phyloP scores from a whole-genome alignment of 768 basidiomycete genomes.

The Glaciozyma martinii region DNA sequence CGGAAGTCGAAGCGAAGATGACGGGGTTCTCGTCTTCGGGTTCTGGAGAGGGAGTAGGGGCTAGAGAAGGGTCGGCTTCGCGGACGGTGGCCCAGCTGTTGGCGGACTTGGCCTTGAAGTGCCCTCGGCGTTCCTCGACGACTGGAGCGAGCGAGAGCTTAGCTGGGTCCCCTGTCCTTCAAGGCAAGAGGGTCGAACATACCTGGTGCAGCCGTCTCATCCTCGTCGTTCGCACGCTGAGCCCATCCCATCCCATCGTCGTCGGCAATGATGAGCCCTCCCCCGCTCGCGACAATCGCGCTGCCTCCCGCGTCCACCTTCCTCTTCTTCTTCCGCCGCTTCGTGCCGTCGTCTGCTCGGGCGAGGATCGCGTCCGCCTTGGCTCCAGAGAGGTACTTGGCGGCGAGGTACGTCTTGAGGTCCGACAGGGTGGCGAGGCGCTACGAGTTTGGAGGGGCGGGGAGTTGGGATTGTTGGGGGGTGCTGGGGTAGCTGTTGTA shows the following conservation, averaged over 20 bases:
- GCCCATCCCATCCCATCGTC: slow-evolving; percentile 38
- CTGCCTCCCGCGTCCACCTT: slow-evolving; percentile 45
- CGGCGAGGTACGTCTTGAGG: slow-evolving; percentile 73
- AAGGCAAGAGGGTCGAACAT: slow-evolving; percentile 9
- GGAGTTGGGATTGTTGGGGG: not conserved
- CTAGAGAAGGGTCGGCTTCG: slow-evolving; percentile 13
- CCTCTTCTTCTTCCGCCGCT: slow-evolving; percentile 60
- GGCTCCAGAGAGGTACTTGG: slow-evolving; percentile 91
- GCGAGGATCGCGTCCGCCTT: slow-evolving; percentile 92
- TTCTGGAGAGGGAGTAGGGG: not conserved
- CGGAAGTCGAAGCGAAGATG: slow-evolving; percentile 20
- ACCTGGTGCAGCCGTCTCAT: slow-evolving; percentile 40
- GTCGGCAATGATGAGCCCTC: slow-evolving; percentile 37
- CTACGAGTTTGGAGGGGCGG: not conserved
- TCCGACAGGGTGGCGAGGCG: slow-evolving; percentile 1
- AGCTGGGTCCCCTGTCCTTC: not conserved
- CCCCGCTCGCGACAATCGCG: slow-evolving; percentile 20
- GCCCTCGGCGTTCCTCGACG: slow-evolving; percentile 27
- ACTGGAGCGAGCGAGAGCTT: slow-evolving; percentile 1
- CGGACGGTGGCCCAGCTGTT: slow-evolving; percentile 25
- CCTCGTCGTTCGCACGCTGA: slow-evolving; percentile 30
- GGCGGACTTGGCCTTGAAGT: slow-evolving; percentile 16
- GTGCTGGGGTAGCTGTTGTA: too few relatives aligned
- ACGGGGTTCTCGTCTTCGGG: slow-evolving; percentile 32
- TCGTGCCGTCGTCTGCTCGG: slow-evolving; percentile 42